These are phyloP conservation scores for Aspergillaceae sp. DNA, from an alignment of 2,329 filamentous ascomycete genomes.

Conservation along the genomic window DNA sequence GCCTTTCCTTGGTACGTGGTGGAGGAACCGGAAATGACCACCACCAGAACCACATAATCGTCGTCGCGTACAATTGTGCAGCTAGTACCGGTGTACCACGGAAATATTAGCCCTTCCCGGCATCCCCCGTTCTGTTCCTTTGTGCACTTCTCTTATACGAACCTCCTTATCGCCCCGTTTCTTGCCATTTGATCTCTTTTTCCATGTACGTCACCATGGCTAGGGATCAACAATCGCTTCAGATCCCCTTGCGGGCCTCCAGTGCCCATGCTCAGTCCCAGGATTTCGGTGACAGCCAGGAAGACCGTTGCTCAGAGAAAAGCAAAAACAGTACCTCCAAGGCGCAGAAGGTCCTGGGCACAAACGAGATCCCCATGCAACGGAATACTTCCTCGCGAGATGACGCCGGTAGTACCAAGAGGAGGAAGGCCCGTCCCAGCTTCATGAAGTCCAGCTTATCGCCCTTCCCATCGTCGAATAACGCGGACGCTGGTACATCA, in stretches of 20 bases:
- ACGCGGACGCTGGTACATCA: not conserved
- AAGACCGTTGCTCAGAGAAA: conserved; percentile 6
- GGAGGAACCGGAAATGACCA: not conserved
- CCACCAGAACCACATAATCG: not conserved
- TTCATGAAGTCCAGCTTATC: conserved; percentile 24
- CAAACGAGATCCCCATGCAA: conserved; percentile 18
- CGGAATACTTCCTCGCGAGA: conserved; percentile 13
- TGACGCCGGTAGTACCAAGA: conserved; percentile 7
- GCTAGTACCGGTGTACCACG: too few relatives aligned
- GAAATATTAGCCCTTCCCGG: not conserved
- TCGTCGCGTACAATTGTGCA: too few relatives aligned
- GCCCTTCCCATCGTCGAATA: conserved; percentile 18
- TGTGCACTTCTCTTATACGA: not conserved
- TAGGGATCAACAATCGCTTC: conserved; percentile 4
- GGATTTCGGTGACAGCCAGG: not conserved
- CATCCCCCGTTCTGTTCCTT: not conserved
- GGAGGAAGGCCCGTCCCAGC: conserved; percentile 26
- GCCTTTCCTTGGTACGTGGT: not conserved
- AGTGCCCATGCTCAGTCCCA: conserved; percentile 8
- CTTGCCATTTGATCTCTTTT: not conserved
- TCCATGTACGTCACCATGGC: not conserved
- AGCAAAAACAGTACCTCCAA: conserved; percentile 18
- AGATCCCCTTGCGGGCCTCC: conserved; percentile 11
- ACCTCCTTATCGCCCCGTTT: not conserved
- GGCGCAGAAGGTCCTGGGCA: conserved; percentile 25